phyloP scores from a whole-genome alignment of 2,329 filamentous ascomycete genomes.

The Lachnellula arida region DNA sequence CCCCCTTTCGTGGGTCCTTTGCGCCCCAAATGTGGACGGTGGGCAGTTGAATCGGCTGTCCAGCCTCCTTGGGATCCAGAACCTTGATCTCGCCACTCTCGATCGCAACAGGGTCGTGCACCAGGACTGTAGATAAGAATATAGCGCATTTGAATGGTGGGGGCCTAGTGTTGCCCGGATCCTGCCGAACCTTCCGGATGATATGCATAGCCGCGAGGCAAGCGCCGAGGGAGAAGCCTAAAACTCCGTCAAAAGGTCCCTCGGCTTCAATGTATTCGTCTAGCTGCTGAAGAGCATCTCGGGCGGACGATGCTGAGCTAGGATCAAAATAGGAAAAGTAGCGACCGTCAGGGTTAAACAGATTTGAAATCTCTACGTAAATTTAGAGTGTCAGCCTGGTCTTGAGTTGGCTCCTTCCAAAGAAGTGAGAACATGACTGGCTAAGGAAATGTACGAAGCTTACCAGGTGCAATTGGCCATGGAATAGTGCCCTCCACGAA shows the following conservation, averaged over 20 bases:
- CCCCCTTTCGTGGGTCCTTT: neutral
- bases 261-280: constrained; percentile 4
- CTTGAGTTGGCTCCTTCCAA: neutral
- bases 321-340: constrained; percentile 8
- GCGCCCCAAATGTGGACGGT: constrained; percentile 1
- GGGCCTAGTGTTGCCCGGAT: neutral
- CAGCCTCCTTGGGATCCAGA: neutral
- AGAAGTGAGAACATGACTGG: too few relatives aligned
- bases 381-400: neutral
- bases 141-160: constrained; percentile 11
- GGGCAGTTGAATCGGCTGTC: constrained; percentile 3
- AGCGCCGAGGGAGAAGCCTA: constrained; percentile 15
- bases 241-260: constrained; percentile 15
- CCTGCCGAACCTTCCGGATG: neutral
- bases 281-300: constrained; percentile 1
- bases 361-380: neutral
- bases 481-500: constrained; percentile 13
- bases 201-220: constrained; percentile 37
- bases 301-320: neutral
- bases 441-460: neutral
- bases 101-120: too few relatives aligned
- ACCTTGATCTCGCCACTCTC: neutral
- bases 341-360: neutral
- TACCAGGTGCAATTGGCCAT: constrained; percentile 1
- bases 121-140: constrained; percentile 2